These are phyloP conservation scores for Vaucheria bursata DNA, from an alignment of 352 stramenopile genomes.

Conservation along the genomic window DNA sequence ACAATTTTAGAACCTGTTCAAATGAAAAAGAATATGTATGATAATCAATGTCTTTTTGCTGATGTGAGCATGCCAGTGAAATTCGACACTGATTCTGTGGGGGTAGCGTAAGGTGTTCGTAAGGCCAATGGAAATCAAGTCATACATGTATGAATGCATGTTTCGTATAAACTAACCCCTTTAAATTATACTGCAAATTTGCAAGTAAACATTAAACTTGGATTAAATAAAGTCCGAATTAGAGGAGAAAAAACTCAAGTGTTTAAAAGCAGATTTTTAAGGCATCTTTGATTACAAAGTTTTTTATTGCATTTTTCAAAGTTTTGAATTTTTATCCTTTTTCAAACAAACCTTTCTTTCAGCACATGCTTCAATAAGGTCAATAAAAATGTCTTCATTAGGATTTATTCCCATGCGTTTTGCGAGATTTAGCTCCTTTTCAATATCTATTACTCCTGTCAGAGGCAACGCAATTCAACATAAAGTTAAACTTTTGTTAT, in stretches of 20 bases:
- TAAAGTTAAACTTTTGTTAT: too few relatives aligned
- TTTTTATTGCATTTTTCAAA: not conserved
- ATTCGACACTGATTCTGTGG: not conserved
- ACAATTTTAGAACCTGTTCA: too few relatives aligned
- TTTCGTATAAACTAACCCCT: not conserved
- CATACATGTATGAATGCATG: not conserved
- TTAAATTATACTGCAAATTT: not conserved
- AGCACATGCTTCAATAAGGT: not conserved
- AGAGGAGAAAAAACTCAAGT: too few relatives aligned
- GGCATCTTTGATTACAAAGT: too few relatives aligned
- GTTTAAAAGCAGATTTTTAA: too few relatives aligned
- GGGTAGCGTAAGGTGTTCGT: not conserved
- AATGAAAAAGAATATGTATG: too few relatives aligned
- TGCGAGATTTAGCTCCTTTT: not conserved
- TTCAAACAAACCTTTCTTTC: not conserved
- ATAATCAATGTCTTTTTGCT: not conserved
- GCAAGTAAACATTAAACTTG: not conserved
- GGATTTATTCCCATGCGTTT: not conserved
- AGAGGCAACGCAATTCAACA: too few relatives aligned
- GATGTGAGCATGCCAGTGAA: not conserved
- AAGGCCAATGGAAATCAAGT: not conserved
- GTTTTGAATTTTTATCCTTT: not conserved
- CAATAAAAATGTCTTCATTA: slow-evolving; percentile 6
- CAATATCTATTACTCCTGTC: not conserved
- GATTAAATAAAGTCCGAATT: not conserved